phyloP scores from a whole-genome alignment of 352 stramenopile genomes.

The Pythium monospermum region DNA sequence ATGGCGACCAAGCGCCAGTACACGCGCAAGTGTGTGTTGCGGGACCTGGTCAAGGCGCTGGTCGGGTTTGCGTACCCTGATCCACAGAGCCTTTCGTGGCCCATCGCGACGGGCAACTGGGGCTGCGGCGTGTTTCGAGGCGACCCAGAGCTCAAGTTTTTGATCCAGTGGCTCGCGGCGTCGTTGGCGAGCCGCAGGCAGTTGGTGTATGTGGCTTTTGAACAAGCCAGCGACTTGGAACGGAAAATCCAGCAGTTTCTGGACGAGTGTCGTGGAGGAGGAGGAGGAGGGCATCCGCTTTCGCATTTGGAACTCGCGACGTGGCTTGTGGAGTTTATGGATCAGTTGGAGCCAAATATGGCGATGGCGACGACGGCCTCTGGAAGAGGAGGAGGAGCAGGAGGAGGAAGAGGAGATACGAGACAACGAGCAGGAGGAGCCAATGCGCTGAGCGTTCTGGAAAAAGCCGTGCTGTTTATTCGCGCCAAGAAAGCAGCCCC shows the following conservation, averaged over 20 bases:
- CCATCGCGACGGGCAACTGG: conserved; percentile 76
- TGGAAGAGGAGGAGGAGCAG: not conserved
- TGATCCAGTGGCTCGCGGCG: conserved; percentile 79
- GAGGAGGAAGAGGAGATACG: not conserved
- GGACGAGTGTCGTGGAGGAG: not conserved
- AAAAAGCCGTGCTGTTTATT: conserved; percentile 3
- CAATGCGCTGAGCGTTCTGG: not conserved
- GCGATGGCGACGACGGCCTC: not conserved
- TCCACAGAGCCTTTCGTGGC: conserved; percentile 24
- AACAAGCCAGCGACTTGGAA: conserved; percentile 36
- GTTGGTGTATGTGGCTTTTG: conserved; percentile 64
- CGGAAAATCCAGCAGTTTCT: conserved; percentile 29
- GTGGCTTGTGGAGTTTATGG: conserved; percentile 11
- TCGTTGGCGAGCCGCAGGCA: conserved; percentile 34
- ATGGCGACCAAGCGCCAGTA: no score
- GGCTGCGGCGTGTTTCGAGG: conserved; percentile 75
- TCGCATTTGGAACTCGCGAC: not conserved
- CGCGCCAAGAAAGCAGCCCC: not conserved
- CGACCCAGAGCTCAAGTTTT: conserved; percentile 71
- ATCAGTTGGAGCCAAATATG: not conserved
- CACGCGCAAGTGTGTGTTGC: conserved; percentile 36
- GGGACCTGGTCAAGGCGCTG: conserved; percentile 66
- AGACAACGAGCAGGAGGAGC: not conserved
- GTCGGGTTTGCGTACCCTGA: conserved; percentile 54
- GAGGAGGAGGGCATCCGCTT: not conserved